These are phyloP conservation scores for Penicillium paneum DNA, from an alignment of 2,329 filamentous ascomycete genomes.

Conservation along the genomic window DNA sequence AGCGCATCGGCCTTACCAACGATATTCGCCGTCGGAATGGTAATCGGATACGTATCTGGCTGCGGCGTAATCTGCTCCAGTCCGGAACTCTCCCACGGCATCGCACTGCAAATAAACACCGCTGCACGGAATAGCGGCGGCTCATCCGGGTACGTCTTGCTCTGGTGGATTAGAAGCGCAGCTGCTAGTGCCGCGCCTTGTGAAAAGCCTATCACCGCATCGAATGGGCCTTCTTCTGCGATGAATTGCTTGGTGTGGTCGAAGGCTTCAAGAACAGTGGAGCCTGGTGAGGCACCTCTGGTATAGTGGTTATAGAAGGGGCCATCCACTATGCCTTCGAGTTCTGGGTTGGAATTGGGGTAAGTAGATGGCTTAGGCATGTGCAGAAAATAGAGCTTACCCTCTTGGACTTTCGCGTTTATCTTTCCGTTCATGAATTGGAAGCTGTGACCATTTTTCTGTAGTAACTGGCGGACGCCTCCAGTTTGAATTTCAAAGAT, in stretches of 20 bases:
- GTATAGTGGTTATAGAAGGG: constrained; percentile 35
- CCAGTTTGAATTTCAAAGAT: constrained; percentile 37
- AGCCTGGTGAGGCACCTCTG: constrained; percentile 22
- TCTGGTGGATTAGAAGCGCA: constrained; percentile 25
- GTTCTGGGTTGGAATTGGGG: constrained; percentile 19
- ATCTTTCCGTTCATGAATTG: constrained; percentile 29
- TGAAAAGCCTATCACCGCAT: constrained; percentile 34
- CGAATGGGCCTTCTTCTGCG: constrained; percentile 29
- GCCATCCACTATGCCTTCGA: constrained; percentile 30
- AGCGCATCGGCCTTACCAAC: constrained; percentile 37
- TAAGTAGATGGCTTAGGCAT: not conserved
- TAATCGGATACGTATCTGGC: constrained; percentile 20
- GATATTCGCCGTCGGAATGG: constrained; percentile 41
- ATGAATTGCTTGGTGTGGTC: constrained; percentile 25
- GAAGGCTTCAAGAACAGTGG: constrained; percentile 25
- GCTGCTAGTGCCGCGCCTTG: constrained; percentile 32
- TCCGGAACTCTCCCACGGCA: constrained; percentile 27
- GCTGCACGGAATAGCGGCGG: constrained; percentile 30
- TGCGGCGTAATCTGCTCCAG: constrained; percentile 11
- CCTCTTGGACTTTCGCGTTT: constrained; percentile 25
- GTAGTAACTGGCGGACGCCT: constrained; percentile 28
- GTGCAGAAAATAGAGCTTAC: constrained; percentile 12
- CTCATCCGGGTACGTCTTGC: constrained; percentile 15
- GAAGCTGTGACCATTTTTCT: constrained; percentile 29
- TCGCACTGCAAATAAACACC: constrained; percentile 31